Percentiles rank a stretch among this genome's conserved stretches.
Evolutionary conservation across 2,329 filamentous ascomycete genomes (phyloP).

Genomic region (Exophiala alcalophila): DNA sequence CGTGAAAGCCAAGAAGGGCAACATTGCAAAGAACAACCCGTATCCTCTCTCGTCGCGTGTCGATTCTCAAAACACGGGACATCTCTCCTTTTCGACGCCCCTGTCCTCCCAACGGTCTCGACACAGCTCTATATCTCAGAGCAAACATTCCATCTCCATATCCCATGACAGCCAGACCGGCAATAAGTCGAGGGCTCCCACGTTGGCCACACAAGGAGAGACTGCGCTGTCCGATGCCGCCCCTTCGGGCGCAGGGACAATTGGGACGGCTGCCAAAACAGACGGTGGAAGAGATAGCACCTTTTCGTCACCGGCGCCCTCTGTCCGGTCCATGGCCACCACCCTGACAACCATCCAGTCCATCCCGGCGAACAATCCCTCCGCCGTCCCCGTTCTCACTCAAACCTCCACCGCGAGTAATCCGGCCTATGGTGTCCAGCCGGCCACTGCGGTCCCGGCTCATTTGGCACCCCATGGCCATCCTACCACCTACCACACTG

Average conservation of each 20-base stretch:
- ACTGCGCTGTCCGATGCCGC: slow-evolving; percentile 70
- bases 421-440: slow-evolving; percentile 54
- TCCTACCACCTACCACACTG: slow-evolving; percentile 57
- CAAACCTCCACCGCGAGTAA: slow-evolving; percentile 35
- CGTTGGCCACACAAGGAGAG: slow-evolving; percentile 79
- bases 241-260: slow-evolving; percentile 78
- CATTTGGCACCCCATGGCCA: slow-evolving; percentile 54
- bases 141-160: slow-evolving; percentile 59
- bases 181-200: slow-evolving; percentile 72
- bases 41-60: slow-evolving; percentile 72
- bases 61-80: slow-evolving; percentile 46
- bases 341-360: slow-evolving; percentile 66
- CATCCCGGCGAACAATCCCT: slow-evolving; percentile 44
- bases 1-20: slow-evolving; percentile 54
- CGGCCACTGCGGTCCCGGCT: slow-evolving; percentile 59
- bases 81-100: slow-evolving; percentile 52
- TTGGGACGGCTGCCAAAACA: slow-evolving; percentile 60
- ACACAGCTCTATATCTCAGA: slow-evolving; percentile 54
- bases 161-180: slow-evolving; percentile 58
- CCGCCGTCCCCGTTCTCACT: slow-evolving; percentile 31
- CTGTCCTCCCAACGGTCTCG: slow-evolving; percentile 55
- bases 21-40: slow-evolving; percentile 76
- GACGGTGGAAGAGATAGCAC: slow-evolving; percentile 67
- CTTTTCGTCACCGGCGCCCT: slow-evolving; percentile 63
- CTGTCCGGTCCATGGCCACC: slow-evolving; percentile 63